These are phyloP conservation scores for Hansfordia pulvinata DNA, from an alignment of 2,329 filamentous ascomycete genomes.

Conservation along the genomic window DNA sequence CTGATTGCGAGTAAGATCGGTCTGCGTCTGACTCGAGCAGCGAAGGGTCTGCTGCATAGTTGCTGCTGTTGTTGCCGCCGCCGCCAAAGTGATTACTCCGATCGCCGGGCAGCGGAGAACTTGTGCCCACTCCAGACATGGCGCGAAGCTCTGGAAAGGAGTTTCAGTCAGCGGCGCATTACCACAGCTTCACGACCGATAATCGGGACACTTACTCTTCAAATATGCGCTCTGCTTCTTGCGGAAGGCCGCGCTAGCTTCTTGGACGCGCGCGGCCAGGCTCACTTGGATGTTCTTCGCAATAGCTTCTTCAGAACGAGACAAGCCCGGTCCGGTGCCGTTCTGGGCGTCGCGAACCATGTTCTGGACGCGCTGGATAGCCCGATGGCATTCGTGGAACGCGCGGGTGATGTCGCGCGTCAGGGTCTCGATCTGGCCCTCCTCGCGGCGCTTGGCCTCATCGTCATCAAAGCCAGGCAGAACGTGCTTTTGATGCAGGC, in stretches of 20 bases:
- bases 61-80: constrained; percentile 21
- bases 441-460: constrained; percentile 73
- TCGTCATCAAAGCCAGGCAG: constrained; percentile 95
- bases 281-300: constrained; percentile 91
- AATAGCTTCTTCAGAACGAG: constrained; percentile 83
- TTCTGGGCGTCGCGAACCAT: constrained; percentile 76
- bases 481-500: constrained; percentile 93
- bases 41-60: constrained; percentile 67
- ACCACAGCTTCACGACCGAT: constrained; percentile 4
- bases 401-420: constrained; percentile 81
- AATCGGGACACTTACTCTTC: constrained; percentile 52
- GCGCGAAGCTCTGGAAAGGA: constrained; percentile 53
- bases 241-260: constrained; percentile 80
- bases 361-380: constrained; percentile 75
- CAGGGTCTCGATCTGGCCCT: constrained; percentile 76
- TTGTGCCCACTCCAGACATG: constrained; percentile 36
- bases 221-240: constrained; percentile 97
- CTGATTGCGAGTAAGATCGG: constrained; percentile 79
- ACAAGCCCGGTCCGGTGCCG: constrained; percentile 61
- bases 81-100: too few species aligned
- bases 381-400: constrained; percentile 82
- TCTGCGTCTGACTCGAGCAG: constrained; percentile 90
- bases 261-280: constrained; percentile 75
- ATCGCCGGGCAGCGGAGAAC: constrained; percentile 22
- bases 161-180: constrained; percentile 5